phyloP scores from a whole-genome alignment of 768 basidiomycete genomes.

The Hericium rajendrae region DNA sequence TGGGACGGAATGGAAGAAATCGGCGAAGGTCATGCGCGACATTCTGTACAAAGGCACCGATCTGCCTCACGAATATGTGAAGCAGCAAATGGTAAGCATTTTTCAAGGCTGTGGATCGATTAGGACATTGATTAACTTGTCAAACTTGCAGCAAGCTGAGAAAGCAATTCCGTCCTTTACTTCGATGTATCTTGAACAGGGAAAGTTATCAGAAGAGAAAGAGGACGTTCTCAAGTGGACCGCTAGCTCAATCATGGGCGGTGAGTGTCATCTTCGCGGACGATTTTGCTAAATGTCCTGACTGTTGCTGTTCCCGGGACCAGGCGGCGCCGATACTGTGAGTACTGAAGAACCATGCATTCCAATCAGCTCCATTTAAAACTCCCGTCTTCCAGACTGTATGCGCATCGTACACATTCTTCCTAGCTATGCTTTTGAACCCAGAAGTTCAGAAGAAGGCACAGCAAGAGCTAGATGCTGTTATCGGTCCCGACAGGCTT shows the following conservation, averaged over 20 bases:
- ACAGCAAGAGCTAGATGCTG: constrained; percentile 18
- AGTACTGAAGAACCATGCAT: background rate
- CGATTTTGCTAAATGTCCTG: background rate
- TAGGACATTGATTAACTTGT: too few species aligned
- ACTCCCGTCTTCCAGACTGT: constrained; percentile 9
- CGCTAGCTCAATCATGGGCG: constrained; percentile 15
- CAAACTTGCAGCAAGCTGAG: too few species aligned
- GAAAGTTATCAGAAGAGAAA: constrained; percentile 2
- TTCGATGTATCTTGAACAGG: too few species aligned
- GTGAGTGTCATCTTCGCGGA: background rate
- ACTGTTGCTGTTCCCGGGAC: background rate
- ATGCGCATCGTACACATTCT: constrained; percentile 17
- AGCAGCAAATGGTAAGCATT: too few species aligned
- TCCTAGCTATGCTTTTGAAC: constrained; percentile 20
- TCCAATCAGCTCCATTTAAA: background rate
- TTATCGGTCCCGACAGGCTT: constrained; percentile 14
- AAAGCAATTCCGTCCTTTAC: too few species aligned
- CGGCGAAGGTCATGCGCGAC: too few species aligned
- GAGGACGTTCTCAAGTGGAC: constrained; percentile 16
- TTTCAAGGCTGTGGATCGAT: too few species aligned
- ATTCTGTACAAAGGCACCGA: too few species aligned
- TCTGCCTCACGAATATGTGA: too few species aligned
- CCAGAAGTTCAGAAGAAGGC: constrained; percentile 14
- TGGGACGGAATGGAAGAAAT: too few species aligned
- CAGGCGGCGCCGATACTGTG: constrained; percentile 16